Conservation (phyloP, 345 rosid genomes). For the Pseudoturritis turrita region DNA sequence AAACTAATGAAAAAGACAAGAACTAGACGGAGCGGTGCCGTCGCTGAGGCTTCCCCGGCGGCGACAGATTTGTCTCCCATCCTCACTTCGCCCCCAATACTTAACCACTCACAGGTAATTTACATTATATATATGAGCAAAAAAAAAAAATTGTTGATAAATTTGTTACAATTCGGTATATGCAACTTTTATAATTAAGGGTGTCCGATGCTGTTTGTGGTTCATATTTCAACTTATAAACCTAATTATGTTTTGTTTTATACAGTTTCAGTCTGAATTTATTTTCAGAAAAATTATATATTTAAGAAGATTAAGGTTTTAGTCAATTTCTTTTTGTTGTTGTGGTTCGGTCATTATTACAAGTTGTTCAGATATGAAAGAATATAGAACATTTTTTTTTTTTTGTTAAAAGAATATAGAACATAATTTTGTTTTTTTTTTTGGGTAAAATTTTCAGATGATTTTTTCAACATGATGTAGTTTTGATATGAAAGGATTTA, state of each 20-base stretch:
- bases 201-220: background rate
- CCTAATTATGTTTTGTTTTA: background rate
- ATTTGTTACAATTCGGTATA: background rate
- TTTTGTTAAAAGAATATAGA: background rate
- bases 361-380: background rate
- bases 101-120: background rate
- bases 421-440: too few relatives aligned
- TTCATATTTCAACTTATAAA: background rate
- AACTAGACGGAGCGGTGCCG: background rate
- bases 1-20: conserved; percentile 16
- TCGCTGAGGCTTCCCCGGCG: background rate
- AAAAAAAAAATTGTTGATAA: background rate
- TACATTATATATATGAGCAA: background rate
- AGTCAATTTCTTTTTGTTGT: background rate
- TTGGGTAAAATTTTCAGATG: background rate
- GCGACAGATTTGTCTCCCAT: background rate
- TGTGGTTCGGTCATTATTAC: background rate
- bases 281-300: background rate
- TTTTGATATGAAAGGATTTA: background rate
- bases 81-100: background rate
- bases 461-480: background rate
- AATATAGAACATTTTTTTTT: background rate
- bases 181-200: background rate
- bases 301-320: background rate
- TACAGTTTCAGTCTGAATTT: background rate